Conservation (phyloP, 768 basidiomycete genomes). For the Amanita molliuscula region DNA sequence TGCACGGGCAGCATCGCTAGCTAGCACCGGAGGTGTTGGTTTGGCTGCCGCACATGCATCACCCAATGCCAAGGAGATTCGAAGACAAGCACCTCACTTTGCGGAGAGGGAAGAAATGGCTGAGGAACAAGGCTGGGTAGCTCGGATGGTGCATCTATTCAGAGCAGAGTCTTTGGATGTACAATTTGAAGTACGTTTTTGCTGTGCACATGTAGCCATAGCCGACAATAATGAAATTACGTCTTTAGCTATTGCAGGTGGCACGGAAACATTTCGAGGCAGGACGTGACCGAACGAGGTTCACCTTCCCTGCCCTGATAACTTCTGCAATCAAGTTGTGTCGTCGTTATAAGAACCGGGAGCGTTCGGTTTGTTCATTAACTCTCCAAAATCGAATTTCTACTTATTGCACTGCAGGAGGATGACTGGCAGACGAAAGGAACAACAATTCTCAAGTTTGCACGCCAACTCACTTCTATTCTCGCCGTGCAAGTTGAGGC, state of each 20-base stretch:
- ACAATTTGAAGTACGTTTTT: constrained; percentile 72
- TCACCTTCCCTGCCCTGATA: constrained; percentile 94
- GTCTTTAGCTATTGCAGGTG: constrained; percentile 70
- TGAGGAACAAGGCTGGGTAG: constrained; percentile 98
- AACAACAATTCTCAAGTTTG: constrained; percentile 86
- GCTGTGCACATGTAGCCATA: not conserved
- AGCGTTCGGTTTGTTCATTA: constrained; percentile 45
- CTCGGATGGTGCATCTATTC: constrained; percentile 96
- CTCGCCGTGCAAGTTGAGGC: constrained; percentile 91
- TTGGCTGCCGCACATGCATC: constrained; percentile 19
- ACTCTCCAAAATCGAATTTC: not conserved
- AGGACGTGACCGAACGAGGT: constrained; percentile 92
- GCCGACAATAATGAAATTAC: constrained; percentile 1
- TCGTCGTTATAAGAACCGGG: constrained; percentile 78
- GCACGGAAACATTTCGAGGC: constrained; percentile 85
- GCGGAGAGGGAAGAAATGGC: constrained; percentile 85
- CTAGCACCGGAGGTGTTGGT: not conserved
- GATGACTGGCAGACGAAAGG: constrained; percentile 81
- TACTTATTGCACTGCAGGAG: constrained; percentile 38
- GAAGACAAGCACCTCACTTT: constrained; percentile 49
- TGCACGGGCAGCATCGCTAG: constrained; percentile 7
- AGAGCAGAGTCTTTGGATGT: constrained; percentile 74
- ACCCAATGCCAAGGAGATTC: constrained; percentile 31
- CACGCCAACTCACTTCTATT: constrained; percentile 86
- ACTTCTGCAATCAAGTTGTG: constrained; percentile 90